Percentiles rank a stretch among this genome's conserved stretches.
These are phyloP conservation scores for Coemansia sp. DNA, from an alignment of 192 early-diverging fungal genomes.

Conservation along the genomic window DNA sequence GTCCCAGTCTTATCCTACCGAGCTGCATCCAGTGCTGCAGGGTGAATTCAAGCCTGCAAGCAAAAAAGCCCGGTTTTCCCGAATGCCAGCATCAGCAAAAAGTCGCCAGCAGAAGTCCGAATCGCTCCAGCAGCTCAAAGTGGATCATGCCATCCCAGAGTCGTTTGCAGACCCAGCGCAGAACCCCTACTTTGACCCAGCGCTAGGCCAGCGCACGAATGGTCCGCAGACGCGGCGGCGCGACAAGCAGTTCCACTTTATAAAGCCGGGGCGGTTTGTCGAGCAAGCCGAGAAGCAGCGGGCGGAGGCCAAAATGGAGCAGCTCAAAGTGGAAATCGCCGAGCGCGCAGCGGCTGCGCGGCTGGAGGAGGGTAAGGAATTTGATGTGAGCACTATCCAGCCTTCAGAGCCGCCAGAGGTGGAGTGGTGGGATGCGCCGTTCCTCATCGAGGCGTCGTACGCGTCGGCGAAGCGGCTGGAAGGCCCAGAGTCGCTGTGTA, in stretches of 20 bases:
- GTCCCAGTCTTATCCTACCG: constrained; percentile 4
- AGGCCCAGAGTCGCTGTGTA: constrained; percentile 54
- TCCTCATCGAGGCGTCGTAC: constrained; percentile 71
- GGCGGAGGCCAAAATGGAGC: constrained; percentile 56
- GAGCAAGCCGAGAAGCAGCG: constrained; percentile 79
- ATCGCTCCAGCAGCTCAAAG: constrained; percentile 53
- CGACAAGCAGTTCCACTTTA: constrained; percentile 66
- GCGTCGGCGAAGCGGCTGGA: constrained; percentile 51
- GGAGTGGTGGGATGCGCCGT: constrained; percentile 98
- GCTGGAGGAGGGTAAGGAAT: constrained; percentile 26
- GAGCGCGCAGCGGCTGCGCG: constrained; percentile 23
- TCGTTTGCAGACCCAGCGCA: constrained; percentile 65
- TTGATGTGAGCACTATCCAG: constrained; percentile 51
- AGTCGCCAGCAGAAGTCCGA: constrained; percentile 64
- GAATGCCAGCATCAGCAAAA: constrained; percentile 55
- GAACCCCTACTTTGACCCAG: constrained; percentile 87
- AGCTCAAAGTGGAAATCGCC: constrained; percentile 42
- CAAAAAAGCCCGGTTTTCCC: constrained; percentile 29
- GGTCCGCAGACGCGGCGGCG: constrained; percentile 47
- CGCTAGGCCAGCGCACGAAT: constrained; percentile 42
- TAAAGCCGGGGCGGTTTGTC: constrained; percentile 75
- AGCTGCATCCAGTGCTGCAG: constrained; percentile 39
- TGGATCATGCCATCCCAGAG: constrained; percentile 47
- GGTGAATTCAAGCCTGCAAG: constrained; percentile 40
- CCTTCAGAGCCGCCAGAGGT: constrained; percentile 64